Evolutionary conservation across 805 yeast species (phyloP), one percentile per base, ranked within the genome.

Genomic region (Yarrowia yakushimensis): DNA sequence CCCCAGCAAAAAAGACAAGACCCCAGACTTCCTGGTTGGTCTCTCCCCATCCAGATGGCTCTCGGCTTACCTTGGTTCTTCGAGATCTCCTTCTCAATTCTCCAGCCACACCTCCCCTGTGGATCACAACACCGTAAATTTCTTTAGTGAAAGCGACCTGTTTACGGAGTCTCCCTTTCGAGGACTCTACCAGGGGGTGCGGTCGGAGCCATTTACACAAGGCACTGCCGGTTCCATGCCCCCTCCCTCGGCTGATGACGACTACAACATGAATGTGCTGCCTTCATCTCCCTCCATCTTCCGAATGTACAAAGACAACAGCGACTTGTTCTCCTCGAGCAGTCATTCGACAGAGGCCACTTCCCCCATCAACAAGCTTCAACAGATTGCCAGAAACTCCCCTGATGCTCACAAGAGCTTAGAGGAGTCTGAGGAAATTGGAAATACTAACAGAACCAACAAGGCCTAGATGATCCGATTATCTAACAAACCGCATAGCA

Each of bases 391-490:
- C 15, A 11, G 30, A 17, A 39, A 39, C 31, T 55, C 61, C 22
- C 61, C 61, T 2, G 61, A 55, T 11, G 48, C 48, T 3, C 36
- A 41, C 36, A 41, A 41, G 30, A 55, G 61, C 27, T 39, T 55
- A 23, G 61, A 55, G 48, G 61, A 55, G 39, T 55, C 61, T 20
- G 61, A 55, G 17, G 61, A 55, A 36, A 55, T 55, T n/a, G 48
- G 61, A 28, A 55, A 23, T 25, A 52, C 43, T 25, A 34, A 52
- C 59, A 36, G 25, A 17, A 17, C 33, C 17, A 27, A 25, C 31
- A 48, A 48, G 55, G 55, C 28, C 15, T 48, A 33, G 39, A 48
- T 31, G 39, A 22, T 22, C 22, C 13, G 39, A 20, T 4, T 22
- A 18, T 45, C 52, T 20, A 45, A 18, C 52, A 22, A 43, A 28